Evolutionary conservation across 169 alveolate species (phyloP), one percentile per base, ranked within the genome.

Genomic region (Babesia gibsoni): DNA sequence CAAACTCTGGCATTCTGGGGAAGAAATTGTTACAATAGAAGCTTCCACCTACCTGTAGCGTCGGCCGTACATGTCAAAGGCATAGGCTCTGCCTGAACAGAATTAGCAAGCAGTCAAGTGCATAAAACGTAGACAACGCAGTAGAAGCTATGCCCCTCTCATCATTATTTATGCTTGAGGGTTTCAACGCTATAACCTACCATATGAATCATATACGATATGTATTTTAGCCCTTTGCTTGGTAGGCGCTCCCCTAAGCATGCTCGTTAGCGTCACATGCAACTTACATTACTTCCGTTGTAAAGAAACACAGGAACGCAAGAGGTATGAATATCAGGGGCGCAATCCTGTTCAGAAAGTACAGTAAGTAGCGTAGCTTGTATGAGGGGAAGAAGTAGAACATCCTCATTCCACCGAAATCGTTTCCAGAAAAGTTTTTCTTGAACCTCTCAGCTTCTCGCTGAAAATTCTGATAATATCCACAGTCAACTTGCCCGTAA

Each of bases 141-240:
- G 18, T 4, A n/a, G 14, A 16, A 41, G 49, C 49, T 22, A n/a
- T n/a, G n/a, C n/a, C n/a, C n/a, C n/a, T n/a, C n/a, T n/a, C n/a
- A n/a, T n/a, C n/a, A n/a, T n/a, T n/a, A n/a, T n/a, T n/a, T n/a
- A n/a, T n/a, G n/a, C n/a, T n/a, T n/a, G n/a, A n/a, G n/a, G n/a
- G n/a, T n/a, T n/a, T n/a, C n/a, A n/a, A n/a, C n/a, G n/a, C n/a
- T n/a, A n/a, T 0, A 37, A 77, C 57, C 23, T 68, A 79, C 88
- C 88, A 29, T 79, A 79, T 16, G 88, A 79, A 39, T 79, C 88
- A 56, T 79, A 69, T 7, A 70, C 83, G 25, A 79, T 56, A 46
- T 58, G 75, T 23, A 79, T 70, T 20, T 54, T 56, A 7, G 63
- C 57, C 12, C 73, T 43, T 33, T 52, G 58, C 33, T 57, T 23